phyloP scores from a whole-genome alignment of 805 yeast species.

The Cyberlindnera maritima region DNA sequence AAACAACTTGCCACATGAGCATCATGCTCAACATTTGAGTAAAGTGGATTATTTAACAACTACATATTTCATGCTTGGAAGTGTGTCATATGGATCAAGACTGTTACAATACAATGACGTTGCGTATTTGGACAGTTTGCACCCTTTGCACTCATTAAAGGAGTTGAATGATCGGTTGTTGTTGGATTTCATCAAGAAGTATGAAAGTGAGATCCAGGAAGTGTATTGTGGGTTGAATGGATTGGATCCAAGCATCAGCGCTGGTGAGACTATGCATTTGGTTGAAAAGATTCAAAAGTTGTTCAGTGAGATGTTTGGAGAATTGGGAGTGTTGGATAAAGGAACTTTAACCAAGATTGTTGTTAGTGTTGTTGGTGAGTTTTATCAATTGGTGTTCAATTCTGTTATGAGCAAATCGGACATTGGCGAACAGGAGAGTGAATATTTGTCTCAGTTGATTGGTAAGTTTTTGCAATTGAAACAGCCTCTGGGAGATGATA shows the following conservation, averaged over 20 bases:
- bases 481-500: constrained; percentile 12
- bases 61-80: constrained; percentile 19
- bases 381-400: constrained; percentile 20
- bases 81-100: constrained; percentile 11
- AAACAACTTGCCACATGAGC: constrained; percentile 7
- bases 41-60: constrained; percentile 20
- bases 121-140: constrained; percentile 4
- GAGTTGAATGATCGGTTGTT: constrained; percentile 38
- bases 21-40: constrained; percentile 13
- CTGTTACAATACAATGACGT: constrained; percentile 25
- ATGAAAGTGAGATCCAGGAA: constrained; percentile 12
- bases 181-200: constrained; percentile 8
- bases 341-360: constrained; percentile 8
- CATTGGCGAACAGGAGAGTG: constrained; percentile 26
- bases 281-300: constrained; percentile 14
- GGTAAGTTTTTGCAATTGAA: constrained; percentile 16
- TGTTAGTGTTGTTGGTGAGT: constrained; percentile 18
- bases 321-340: constrained; percentile 8
- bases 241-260: constrained; percentile 20
- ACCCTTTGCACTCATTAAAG: constrained; percentile 30
- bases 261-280: constrained; percentile 14
- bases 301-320: constrained; percentile 7
- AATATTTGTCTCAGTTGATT: constrained; percentile 21
- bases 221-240: constrained; percentile 12
- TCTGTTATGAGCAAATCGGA: constrained; percentile 16